phyloP scores from a whole-genome alignment of 2,329 filamentous ascomycete species.

The Penicillium oxalicum region DNA sequence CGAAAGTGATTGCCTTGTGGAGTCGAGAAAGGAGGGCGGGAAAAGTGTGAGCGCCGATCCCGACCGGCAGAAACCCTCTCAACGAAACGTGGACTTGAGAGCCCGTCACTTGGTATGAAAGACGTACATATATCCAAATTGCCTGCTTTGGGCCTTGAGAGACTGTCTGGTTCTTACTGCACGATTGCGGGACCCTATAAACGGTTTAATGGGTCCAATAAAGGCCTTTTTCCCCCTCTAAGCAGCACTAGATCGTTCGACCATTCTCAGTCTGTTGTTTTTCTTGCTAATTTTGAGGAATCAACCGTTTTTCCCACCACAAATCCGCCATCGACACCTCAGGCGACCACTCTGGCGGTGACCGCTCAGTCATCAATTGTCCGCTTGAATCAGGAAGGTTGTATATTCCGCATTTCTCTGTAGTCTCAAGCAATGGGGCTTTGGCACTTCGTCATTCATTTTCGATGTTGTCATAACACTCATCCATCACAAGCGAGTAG shows the following conservation, averaged over 20 bases:
- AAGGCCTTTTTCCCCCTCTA: too few species aligned
- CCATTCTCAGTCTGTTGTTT: not conserved
- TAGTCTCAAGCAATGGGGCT: too few species aligned
- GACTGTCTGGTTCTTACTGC: too few species aligned
- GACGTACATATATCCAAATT: too few species aligned
- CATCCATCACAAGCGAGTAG: too few species aligned
- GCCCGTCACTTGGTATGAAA: not conserved
- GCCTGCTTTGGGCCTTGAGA: too few species aligned
- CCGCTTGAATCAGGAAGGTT: too few species aligned
- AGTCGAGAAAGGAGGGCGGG: slow-evolving; percentile 24
- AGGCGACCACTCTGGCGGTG: slow-evolving; percentile 8
- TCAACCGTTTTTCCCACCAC: slow-evolving; percentile 2
- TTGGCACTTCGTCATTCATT: not conserved
- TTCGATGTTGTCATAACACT: not conserved
- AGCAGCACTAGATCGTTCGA: not conserved
- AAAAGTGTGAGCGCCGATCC: slow-evolving; percentile 23
- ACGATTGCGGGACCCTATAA: too few species aligned
- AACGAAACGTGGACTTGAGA: slow-evolving; percentile 2
- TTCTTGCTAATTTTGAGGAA: not conserved
- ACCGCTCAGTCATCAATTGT: not conserved
- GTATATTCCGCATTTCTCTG: too few species aligned
- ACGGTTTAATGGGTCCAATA: too few species aligned
- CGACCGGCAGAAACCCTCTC: slow-evolving; percentile 16
- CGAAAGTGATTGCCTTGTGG: slow-evolving; percentile 20
- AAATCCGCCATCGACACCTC: slow-evolving; percentile 3